Evolutionary conservation across 2,329 filamentous ascomycete species (phyloP), one percentile per base, ranked within the genome.

Genomic region (Ophiostoma piceae): DNA sequence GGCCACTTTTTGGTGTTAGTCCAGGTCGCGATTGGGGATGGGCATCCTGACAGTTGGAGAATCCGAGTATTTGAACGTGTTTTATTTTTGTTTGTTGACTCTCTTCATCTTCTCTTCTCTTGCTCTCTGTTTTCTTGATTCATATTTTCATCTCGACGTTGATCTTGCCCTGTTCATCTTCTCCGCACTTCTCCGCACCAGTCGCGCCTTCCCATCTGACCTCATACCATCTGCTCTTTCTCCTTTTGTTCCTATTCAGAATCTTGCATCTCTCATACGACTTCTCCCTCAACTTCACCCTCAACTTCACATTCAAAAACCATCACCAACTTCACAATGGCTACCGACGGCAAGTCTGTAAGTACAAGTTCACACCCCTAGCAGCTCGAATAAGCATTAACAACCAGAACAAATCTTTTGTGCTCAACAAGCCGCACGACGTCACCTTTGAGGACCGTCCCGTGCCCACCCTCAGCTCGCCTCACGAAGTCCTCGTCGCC

Each of bases 401-500:
- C n/a, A 32, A 16, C 39, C 74, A 92, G 90, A 95, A 95, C 80
- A 87, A 90, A 74, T 95, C 92, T 69, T 95, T 95, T 81, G 83
- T 96, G 78, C 90, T 96, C 75, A 88, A 94, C 80, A 90, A 90
- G 75, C 84, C 88, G 72, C 84, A 88, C 78, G 85, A 90, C 75
- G 90, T 96, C 75, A 82, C 83, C 73, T 96, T 89, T 80, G 88
- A 90, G 80, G 89, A 94, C 77, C 87, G 89, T 8, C 91, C 92
- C 9, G 80, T 92, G 70, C 92, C 92, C 62, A 79, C 85, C 71
- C 82, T 95, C 75, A 79, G 85, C 73, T 82, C 83, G 68, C 84
- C 87, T 29, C 85, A 93, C 82, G 89, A 94, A 79, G 92, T 96
- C 74, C 85, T 94, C 75, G 88, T 96, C 73, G 88, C 90, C 77